Evolutionary conservation across 148 eudicot species (phyloP).

Genomic region (Nyssa sinensis): DNA sequence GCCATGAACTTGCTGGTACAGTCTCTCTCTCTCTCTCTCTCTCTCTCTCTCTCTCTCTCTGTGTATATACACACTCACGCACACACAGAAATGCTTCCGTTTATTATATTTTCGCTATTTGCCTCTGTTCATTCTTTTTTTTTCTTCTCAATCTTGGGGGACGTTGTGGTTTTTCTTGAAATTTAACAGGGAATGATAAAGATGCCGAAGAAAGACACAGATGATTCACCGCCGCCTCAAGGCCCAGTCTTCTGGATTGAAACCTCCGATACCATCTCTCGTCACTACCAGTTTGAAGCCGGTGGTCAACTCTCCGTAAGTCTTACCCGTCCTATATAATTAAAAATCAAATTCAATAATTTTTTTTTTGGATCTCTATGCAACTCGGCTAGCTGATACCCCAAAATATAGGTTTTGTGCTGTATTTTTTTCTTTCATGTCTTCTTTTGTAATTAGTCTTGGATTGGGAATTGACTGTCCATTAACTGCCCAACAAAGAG

Average conservation of each 20-base stretch:
- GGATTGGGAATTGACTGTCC: background rate
- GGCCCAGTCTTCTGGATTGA: slow-evolving; percentile 67
- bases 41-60: background rate
- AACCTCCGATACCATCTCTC: slow-evolving; percentile 64
- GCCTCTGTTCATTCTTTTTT: background rate
- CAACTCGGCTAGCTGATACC: background rate
- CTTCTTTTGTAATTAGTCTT: background rate
- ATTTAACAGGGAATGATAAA: slow-evolving; percentile 48
- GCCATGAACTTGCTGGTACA: slow-evolving; percentile 56
- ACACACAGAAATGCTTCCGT: background rate
- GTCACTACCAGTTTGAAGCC: slow-evolving; percentile 57
- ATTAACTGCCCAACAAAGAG: no score
- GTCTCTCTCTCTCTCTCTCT: background rate
- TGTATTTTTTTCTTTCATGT: no score
- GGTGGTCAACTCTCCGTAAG: slow-evolving; percentile 61
- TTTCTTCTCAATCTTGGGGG: slow-evolving; percentile 1
- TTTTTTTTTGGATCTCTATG: background rate
- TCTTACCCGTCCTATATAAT: background rate
- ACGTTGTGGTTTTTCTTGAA: slow-evolving; percentile 5
- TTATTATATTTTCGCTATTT: background rate
- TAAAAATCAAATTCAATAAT: background rate
- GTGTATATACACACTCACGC: background rate
- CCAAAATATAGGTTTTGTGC: background rate
- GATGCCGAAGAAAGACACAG: slow-evolving; percentile 36
- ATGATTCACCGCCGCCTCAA: slow-evolving; percentile 21